These are phyloP conservation scores for Myxozyma melibiosi DNA, from an alignment of 805 yeast species.

Conservation along the genomic window DNA sequence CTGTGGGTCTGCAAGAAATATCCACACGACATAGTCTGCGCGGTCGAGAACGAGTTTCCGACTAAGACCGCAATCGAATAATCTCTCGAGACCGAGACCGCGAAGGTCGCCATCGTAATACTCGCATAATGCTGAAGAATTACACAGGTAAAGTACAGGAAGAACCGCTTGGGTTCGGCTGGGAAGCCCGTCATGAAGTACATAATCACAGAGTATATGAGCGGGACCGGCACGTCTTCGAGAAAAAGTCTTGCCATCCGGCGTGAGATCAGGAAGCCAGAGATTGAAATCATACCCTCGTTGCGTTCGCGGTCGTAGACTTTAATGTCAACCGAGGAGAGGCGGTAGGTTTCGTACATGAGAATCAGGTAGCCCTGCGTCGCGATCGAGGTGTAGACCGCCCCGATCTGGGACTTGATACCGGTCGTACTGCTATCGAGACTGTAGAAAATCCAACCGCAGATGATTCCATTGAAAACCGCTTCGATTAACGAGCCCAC, in stretches of 20 bases:
- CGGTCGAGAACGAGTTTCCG: slow-evolving; percentile 65
- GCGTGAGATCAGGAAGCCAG: slow-evolving; percentile 69
- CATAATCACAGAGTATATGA: slow-evolving; percentile 61
- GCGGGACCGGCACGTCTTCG: slow-evolving; percentile 68
- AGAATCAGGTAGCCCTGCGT: slow-evolving; percentile 58
- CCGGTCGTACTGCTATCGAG: slow-evolving; percentile 59
- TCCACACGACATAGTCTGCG: slow-evolving; percentile 79
- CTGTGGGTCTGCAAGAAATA: slow-evolving; percentile 71
- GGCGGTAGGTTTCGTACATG: slow-evolving; percentile 60
- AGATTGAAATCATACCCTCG: slow-evolving; percentile 65
- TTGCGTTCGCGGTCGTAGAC: slow-evolving; percentile 67
- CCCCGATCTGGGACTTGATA: slow-evolving; percentile 58
- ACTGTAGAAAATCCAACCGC: slow-evolving; percentile 76
- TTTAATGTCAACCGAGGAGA: slow-evolving; percentile 57
- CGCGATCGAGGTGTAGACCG: slow-evolving; percentile 56
- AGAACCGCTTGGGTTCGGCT: slow-evolving; percentile 52
- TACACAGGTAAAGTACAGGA: slow-evolving; percentile 61
- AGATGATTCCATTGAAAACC: slow-evolving; percentile 56
- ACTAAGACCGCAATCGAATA: slow-evolving; percentile 63
- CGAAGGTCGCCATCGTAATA: slow-evolving; percentile 55
- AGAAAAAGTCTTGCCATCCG: slow-evolving; percentile 63
- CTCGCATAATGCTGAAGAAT: slow-evolving; percentile 60
- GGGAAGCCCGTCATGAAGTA: slow-evolving; percentile 80
- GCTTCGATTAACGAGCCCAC: slow-evolving; percentile 51
- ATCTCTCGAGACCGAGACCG: slow-evolving; percentile 60